A percentile compares a stretch with the other conserved stretches of the same genome.
Conservation (phyloP, 139 green algal genomes). For the Picocystis salinarum region DNA sequence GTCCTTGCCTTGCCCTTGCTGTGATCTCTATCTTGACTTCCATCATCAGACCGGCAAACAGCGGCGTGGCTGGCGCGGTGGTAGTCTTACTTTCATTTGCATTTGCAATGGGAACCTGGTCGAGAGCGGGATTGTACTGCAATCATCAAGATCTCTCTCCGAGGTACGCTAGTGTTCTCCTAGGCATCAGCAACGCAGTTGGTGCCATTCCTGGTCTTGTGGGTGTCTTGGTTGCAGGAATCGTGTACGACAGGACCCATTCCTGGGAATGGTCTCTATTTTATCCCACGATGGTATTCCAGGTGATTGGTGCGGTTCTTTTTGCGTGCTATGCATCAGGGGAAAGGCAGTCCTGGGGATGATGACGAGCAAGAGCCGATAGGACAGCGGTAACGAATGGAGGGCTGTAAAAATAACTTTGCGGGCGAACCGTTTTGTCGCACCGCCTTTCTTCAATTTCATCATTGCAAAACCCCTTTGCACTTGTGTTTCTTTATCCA, state of each 20-base stretch:
- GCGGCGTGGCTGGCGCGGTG: neutral
- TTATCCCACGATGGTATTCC: conserved; percentile 9
- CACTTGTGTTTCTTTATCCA: too few species aligned
- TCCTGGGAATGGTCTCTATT: conserved; percentile 22
- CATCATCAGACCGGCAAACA: neutral
- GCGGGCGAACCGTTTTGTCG: too few species aligned
- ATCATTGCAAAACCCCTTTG: too few species aligned
- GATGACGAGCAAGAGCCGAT: too few species aligned
- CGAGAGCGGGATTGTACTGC: conserved; percentile 33
- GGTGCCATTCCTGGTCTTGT: conserved; percentile 1
- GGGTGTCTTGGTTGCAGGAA: neutral
- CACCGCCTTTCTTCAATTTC: too few species aligned
- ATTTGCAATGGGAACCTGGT: neutral
- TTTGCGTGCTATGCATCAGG: conserved; percentile 26
- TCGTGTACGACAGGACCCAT: conserved; percentile 18
- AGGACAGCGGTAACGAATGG: too few species aligned
- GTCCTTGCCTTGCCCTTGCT: neutral
- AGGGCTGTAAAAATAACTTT: too few species aligned
- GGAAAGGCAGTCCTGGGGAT: conserved; percentile 43
- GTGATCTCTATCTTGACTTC: neutral
- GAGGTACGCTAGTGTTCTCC: conserved; percentile 4
- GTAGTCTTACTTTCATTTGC: too few species aligned
- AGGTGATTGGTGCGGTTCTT: conserved; percentile 20
- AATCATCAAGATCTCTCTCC: conserved; percentile 31
- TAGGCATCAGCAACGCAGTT: conserved; percentile 1